Conservation (phyloP, 345 rosid genomes). For the Arabidopsis suecica region DNA sequence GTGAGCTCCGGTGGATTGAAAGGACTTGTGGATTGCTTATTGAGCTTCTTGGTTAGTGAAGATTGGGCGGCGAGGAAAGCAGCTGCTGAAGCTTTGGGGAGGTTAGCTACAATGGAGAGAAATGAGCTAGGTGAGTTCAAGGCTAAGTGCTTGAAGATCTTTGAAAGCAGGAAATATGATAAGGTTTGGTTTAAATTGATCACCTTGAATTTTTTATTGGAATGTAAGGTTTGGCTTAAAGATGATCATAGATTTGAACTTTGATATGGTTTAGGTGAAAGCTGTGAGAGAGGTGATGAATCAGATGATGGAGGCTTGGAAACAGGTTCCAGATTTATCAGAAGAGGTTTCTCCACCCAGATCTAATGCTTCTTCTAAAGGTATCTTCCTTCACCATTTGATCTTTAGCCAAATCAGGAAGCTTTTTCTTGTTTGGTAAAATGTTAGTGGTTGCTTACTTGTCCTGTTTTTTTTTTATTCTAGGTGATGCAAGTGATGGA, state of each 20-base stretch:
- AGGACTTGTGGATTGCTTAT: conserved; percentile 66
- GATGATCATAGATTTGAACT: conserved; percentile 2
- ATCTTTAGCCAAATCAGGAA: conserved; percentile 30
- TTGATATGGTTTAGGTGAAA: conserved; percentile 62
- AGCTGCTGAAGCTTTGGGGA: conserved; percentile 79
- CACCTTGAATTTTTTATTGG: conserved; percentile 7
- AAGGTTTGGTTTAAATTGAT: conserved; percentile 56
- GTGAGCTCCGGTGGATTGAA: conserved; percentile 55
- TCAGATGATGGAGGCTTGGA: conserved; percentile 93
- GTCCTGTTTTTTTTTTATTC: conserved; percentile 7
- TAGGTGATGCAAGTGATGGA: conserved; percentile 62
- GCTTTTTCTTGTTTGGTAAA: conserved; percentile 11
- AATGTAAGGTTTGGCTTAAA: conserved; percentile 16
- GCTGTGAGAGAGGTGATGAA: conserved; percentile 90
- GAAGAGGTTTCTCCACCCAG: conserved; percentile 74
- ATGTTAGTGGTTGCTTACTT: conserved; percentile 22
- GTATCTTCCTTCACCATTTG: conserved; percentile 42
- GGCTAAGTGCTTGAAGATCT: conserved; percentile 63
- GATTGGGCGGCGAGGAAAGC: conserved; percentile 97
- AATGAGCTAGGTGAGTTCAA: conserved; percentile 72
- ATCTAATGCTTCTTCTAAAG: conserved; percentile 73
- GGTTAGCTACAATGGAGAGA: conserved; percentile 75
- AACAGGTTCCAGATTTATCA: conserved; percentile 84
- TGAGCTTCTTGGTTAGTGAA: conserved; percentile 64
- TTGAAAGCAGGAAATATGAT: conserved; percentile 78